A percentile compares a stretch with the other conserved stretches of the same genome.
These are phyloP conservation scores for Hypomontagnella monticulosa DNA, from an alignment of 495 filamentous ascomycete genomes.

Conservation along the genomic window DNA sequence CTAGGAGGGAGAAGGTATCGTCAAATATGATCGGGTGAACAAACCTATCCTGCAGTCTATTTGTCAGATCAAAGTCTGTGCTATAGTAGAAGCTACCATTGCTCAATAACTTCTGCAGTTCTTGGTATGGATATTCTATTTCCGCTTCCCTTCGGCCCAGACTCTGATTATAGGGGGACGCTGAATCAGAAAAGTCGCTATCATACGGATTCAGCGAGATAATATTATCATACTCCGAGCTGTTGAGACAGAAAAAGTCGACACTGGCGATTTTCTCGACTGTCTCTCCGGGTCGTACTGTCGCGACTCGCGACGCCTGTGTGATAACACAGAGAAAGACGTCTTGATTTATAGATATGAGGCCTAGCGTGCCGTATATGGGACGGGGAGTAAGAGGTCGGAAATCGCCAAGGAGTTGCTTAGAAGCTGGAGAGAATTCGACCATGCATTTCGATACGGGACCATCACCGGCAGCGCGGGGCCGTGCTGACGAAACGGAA, in stretches of 20 bases:
- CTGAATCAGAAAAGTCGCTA: constrained; percentile 52
- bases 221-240: constrained; percentile 81
- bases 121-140: constrained; percentile 86
- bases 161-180: constrained; percentile 65
- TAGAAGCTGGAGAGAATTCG: constrained; percentile 76
- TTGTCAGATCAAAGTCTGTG: constrained; percentile 94
- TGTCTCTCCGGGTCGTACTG: constrained; percentile 84
- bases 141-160: constrained; percentile 71
- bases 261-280: constrained; percentile 87
- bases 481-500: constrained; percentile 54
- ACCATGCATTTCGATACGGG: constrained; percentile 77
- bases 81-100: constrained; percentile 99
- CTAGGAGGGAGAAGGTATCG: neutral
- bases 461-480: constrained; percentile 50
- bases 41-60: constrained; percentile 89
- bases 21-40: constrained; percentile 30
- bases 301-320: constrained; percentile 77
- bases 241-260: constrained; percentile 92
- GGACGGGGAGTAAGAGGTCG: constrained; percentile 73
- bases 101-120: constrained; percentile 88
- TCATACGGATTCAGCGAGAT: constrained; percentile 65
- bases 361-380: constrained; percentile 88
- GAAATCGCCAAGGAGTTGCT: constrained; percentile 76
- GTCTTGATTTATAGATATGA: constrained; percentile 86
- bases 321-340: constrained; percentile 94